Conservation (phyloP, 2,329 filamentous ascomycete species). For the Daldinia eschscholtzii region DNA sequence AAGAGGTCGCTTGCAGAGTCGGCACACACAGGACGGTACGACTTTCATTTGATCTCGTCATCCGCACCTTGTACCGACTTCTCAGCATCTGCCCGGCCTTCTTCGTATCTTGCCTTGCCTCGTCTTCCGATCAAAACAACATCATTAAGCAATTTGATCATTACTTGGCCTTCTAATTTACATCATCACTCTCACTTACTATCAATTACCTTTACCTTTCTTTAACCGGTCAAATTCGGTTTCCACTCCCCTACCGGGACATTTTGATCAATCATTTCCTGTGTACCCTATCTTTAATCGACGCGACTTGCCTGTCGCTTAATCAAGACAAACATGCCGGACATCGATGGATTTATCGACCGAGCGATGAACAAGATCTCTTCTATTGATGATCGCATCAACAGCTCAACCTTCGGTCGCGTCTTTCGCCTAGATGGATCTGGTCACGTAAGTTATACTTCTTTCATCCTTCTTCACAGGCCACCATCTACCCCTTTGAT, state of each 20-base stretch:
- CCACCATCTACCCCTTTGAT: slow-evolving; percentile 1
- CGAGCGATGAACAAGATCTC: slow-evolving; percentile 38
- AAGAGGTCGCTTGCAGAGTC: slow-evolving; percentile 23
- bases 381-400: slow-evolving; percentile 50
- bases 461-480: neutral
- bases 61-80: slow-evolving; percentile 6
- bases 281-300: slow-evolving; percentile 14
- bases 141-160: slow-evolving; percentile 4
- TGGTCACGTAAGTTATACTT: slow-evolving; percentile 68
- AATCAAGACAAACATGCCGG: slow-evolving; percentile 32
- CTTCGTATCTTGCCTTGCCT: slow-evolving; percentile 7
- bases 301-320: slow-evolving; percentile 22
- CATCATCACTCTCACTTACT: slow-evolving; percentile 4
- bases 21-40: slow-evolving; percentile 33
- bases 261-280: slow-evolving; percentile 2
- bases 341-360: slow-evolving; percentile 30
- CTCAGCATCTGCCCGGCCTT: neutral
- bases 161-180: neutral
- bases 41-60: slow-evolving; percentile 33
- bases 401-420: slow-evolving; percentile 61
- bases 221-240: neutral
- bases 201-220: neutral
- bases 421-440: slow-evolving; percentile 74
- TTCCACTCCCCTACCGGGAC: slow-evolving; percentile 10
- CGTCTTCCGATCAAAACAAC: neutral